Conservation (phyloP, 225 moss, liverwort and hornwort genomes). For the Polytrichum formosum region DNA sequence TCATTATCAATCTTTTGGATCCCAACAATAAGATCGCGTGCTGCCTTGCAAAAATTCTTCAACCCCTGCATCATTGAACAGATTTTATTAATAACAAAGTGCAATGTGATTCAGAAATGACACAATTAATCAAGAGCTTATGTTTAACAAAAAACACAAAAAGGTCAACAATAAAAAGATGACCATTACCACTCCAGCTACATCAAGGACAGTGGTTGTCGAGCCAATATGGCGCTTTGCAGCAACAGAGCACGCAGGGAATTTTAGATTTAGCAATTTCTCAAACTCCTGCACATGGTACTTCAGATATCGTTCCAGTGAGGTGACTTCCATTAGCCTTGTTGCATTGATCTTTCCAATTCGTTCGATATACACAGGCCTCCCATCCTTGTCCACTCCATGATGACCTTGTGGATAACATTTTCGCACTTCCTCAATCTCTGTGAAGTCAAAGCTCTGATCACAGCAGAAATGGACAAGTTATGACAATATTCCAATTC, state of each 20-base stretch:
- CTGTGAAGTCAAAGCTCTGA: slow-evolving; percentile 55
- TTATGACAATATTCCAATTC: too few species aligned
- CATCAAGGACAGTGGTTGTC: slow-evolving; percentile 71
- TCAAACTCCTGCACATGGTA: slow-evolving; percentile 69
- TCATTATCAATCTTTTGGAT: slow-evolving; percentile 64
- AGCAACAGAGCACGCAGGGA: slow-evolving; percentile 63
- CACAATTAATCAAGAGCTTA: slow-evolving; percentile 15
- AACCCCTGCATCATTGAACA: slow-evolving; percentile 38
- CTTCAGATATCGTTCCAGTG: slow-evolving; percentile 62
- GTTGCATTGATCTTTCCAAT: slow-evolving; percentile 61
- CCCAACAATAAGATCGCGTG: slow-evolving; percentile 56
- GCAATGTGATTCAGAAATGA: not conserved
- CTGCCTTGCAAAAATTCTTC: slow-evolving; percentile 52
- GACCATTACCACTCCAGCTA: slow-evolving; percentile 60
- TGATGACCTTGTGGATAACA: slow-evolving; percentile 72
- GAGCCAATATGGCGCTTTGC: slow-evolving; percentile 51
- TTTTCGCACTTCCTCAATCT: slow-evolving; percentile 48
- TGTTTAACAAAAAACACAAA: not conserved
- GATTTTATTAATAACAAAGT: not conserved
- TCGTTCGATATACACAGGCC: slow-evolving; percentile 66
- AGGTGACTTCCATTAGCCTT: slow-evolving; percentile 49
- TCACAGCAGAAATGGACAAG: slow-evolving; percentile 1
- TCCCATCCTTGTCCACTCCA: slow-evolving; percentile 68
- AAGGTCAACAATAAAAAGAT: slow-evolving; percentile 1
- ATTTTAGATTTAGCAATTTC: slow-evolving; percentile 45